Evolutionary conservation across 179 eudicot genomes (phyloP), one percentile per base, ranked within the genome.

Genomic region (Gypsophila paniculata): DNA sequence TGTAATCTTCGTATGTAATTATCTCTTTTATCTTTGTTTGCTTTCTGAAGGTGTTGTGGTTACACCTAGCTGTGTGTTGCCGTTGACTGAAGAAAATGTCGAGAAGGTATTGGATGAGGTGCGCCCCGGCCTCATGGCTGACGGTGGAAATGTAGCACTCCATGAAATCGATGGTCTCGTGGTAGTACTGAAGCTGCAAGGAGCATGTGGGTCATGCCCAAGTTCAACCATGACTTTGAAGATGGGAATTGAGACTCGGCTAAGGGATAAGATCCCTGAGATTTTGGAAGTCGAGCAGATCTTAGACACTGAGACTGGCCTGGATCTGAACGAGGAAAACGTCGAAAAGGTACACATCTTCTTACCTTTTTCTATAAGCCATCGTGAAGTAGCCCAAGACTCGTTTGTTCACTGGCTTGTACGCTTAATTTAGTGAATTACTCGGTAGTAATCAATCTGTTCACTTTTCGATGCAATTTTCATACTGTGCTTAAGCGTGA

Each of bases 161-260:
- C 97, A 93, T 59, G 98, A 93, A 78, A 89, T 93, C 10, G 98
- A 93, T 74, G 98, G 98, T 19, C 87, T 91, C 32, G 87, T 87
- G 5, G 98, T 93, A 34, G 87, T 91, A 70, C 77, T 93, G 55
- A 93, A 93, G 83, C 87, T 93, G 29, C 91, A 93, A 76, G 98
- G 98, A 46, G 98, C 98, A 14, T 93, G 98, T 74, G 98, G 96
- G 11, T 93, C 98, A 18, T 93, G 98, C 83, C 98, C 98, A 2
- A 93, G 98, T 81, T 93, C 98, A 61, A 75, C 98, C 18, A 93
- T 91, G 98, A 93, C 98, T 14, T 74, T 93, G 12, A 93, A 78
- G 76, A 87, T 84, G 90, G 98, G 98, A 61, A 93, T 91, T 10
- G 98, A 93, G 75, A 60, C 80, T 62, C 87, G 90, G 9, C 88